phyloP scores from a whole-genome alignment of 352 stramenopile species.

The Phytophthora parvispora region DNA sequence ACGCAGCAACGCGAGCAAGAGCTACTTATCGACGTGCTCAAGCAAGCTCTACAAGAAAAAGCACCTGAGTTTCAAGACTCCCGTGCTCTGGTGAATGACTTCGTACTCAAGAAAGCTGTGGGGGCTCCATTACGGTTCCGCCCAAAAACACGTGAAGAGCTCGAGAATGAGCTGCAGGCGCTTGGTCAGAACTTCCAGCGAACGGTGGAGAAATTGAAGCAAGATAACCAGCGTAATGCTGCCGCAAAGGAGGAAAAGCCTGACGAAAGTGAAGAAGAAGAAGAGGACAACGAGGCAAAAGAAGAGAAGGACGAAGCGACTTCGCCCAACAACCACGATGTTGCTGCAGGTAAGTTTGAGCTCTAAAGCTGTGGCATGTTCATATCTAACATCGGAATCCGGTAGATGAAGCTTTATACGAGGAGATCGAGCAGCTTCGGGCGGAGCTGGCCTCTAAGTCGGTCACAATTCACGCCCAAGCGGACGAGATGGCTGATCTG shows the following conservation, averaged over 20 bases:
- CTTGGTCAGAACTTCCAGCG: constrained; percentile 83
- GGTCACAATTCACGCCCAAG: constrained; percentile 66
- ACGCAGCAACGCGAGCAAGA: constrained; percentile 86
- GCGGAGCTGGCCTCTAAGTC: constrained; percentile 67
- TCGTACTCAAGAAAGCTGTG: constrained; percentile 84
- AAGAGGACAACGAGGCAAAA: constrained; percentile 27
- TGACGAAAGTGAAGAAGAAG: constrained; percentile 39
- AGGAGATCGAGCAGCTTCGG: constrained; percentile 70
- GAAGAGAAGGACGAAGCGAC: constrained; percentile 34
- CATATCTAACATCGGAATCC: not conserved
- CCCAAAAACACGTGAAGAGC: constrained; percentile 87
- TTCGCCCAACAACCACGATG: constrained; percentile 8
- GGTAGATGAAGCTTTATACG: constrained; percentile 44
- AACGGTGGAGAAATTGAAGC: constrained; percentile 69
- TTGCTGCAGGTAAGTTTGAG: constrained; percentile 7
- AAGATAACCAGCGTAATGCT: constrained; percentile 46
- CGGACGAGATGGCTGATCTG: constrained; percentile 66
- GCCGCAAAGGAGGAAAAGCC: constrained; percentile 44
- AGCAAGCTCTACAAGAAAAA: constrained; percentile 78
- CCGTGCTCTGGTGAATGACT: constrained; percentile 82
- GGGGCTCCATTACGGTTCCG: constrained; percentile 85
- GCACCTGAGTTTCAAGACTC: constrained; percentile 72
- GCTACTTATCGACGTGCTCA: constrained; percentile 88
- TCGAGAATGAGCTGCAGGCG: constrained; percentile 83
- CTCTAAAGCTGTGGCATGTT: not conserved